phyloP scores from a whole-genome alignment of 2,329 filamentous ascomycete species.

The Fusarium sp. region DNA sequence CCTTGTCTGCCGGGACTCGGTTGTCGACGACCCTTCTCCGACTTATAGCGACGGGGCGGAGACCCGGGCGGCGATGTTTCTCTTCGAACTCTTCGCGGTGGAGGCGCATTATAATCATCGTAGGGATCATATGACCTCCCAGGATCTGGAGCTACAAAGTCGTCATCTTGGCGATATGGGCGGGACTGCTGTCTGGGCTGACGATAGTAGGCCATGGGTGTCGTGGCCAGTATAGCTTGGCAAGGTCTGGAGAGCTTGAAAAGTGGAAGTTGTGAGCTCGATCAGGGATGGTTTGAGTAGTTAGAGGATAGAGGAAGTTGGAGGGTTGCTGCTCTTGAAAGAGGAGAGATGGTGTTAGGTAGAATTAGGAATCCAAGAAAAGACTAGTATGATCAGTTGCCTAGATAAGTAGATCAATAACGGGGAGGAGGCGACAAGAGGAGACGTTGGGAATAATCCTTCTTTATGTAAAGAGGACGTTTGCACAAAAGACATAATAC shows the following conservation, averaged over 20 bases:
- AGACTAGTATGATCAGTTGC: constrained; percentile 14
- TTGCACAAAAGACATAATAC: constrained; percentile 17
- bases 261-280: background rate
- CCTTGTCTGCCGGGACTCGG: no score
- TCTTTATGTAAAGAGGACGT: constrained; percentile 42
- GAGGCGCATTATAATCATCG: background rate
- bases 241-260: background rate
- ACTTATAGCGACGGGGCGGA: no score
- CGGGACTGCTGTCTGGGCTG: constrained; percentile 45
- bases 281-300: background rate
- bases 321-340: constrained; percentile 4
- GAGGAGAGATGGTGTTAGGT: constrained; percentile 4
- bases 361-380: constrained; percentile 10
- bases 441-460: constrained; percentile 25
- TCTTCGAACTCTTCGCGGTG: no score
- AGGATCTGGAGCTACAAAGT: constrained; percentile 42
- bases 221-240: constrained; percentile 1
- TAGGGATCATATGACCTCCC: constrained; percentile 42
- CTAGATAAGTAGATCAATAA: constrained; percentile 23
- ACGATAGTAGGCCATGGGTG: constrained; percentile 47
- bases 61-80: no score
- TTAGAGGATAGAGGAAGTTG: background rate
- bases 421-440: constrained; percentile 19
- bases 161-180: constrained; percentile 46
- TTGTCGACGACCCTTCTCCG: no score